phyloP scores from a whole-genome alignment of 1,284 basidiomycete species.

The Leccinum subfulvum region DNA sequence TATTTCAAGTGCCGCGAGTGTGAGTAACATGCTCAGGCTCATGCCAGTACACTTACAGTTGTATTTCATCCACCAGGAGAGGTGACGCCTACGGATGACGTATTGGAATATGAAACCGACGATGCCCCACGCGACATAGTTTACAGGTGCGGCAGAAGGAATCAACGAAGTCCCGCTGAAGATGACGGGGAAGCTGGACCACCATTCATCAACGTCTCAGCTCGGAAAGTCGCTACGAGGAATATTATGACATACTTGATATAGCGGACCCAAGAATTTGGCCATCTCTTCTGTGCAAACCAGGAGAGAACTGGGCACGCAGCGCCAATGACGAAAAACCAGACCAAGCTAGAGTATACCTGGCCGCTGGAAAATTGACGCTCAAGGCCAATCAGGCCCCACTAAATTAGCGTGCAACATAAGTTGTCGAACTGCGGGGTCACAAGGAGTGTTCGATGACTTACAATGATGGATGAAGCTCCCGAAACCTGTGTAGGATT shows the following conservation, averaged over 20 bases:
- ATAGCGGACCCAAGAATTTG: constrained; percentile 44
- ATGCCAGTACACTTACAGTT: constrained; percentile 37
- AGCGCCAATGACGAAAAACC: constrained; percentile 60
- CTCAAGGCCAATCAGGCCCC: constrained; percentile 44
- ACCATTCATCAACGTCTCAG: no score
- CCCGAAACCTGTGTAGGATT: constrained; percentile 38
- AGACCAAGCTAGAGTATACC: constrained; percentile 36
- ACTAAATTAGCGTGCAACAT: constrained; percentile 18
- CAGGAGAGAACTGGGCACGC: constrained; percentile 42
- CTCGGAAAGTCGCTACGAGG: not conserved
- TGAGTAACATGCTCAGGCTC: not conserved
- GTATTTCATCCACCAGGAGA: constrained; percentile 58
- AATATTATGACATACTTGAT: constrained; percentile 37
- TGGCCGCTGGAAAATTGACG: constrained; percentile 33
- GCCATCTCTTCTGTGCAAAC: constrained; percentile 41
- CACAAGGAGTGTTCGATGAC: constrained; percentile 5
- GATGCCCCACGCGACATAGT: constrained; percentile 50
- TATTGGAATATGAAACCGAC: constrained; percentile 58
- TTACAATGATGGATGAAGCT: constrained; percentile 38
- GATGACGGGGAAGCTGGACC: constrained; percentile 46
- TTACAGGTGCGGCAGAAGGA: constrained; percentile 48
- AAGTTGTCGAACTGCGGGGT: not conserved
- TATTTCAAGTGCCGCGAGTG: not conserved
- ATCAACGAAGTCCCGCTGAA: constrained; percentile 52
- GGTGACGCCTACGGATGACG: constrained; percentile 46